Base-by-base conservation (phyloP, 108 stramenopile species). In the Pseudonitzschia pungens region DNA sequence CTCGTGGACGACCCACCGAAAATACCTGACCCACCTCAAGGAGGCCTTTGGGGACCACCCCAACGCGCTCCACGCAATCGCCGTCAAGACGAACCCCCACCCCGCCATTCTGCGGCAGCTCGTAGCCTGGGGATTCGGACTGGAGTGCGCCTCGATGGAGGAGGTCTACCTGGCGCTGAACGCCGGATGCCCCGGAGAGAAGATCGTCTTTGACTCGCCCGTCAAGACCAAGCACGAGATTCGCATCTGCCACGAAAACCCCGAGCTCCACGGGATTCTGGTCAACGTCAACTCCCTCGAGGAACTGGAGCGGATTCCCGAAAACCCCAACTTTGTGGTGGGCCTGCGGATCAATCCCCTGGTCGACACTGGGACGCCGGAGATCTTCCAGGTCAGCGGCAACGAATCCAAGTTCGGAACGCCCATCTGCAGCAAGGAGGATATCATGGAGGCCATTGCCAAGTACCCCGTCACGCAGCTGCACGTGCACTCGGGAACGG, bases 241-340 rank as follows among this genome's bases (percentile, higher is more conserved):
- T 20, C 60, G 60, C 36, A 62, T 62, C 36, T 62, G 60, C n/a
- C 60, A 62, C 36, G 60, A 62, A 40, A 62, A 62, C 29, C 60
- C 60, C 6, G 12, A 62, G n/a, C 16, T 62, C 14, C 60, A 62
- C 36, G 60, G 60, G 16, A 62, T 62, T 1, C 29, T 62, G 2
- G 16, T 62, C 16, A 62, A 62, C 29, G 60, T 62, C 0, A 62
- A 62, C 20, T 62, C 60, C 20, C 36, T 62, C n/a, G 60, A 62
- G 29, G 60, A 62, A 40, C 29, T 62, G 36, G 60, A 62, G 8
- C 60, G 60, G 15, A 62, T 62, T 18, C 60, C 60, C 2, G 0
- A 62, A 4, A 62, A 62, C 20, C 60, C 60, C 0, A 62, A 62
- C 40, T 62, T 62, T 18, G 60, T 62, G 0, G 60, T 62, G 0